phyloP scores from a whole-genome alignment of 371 early-diverging fungal species.

The Catenaria anguillulae region DNA sequence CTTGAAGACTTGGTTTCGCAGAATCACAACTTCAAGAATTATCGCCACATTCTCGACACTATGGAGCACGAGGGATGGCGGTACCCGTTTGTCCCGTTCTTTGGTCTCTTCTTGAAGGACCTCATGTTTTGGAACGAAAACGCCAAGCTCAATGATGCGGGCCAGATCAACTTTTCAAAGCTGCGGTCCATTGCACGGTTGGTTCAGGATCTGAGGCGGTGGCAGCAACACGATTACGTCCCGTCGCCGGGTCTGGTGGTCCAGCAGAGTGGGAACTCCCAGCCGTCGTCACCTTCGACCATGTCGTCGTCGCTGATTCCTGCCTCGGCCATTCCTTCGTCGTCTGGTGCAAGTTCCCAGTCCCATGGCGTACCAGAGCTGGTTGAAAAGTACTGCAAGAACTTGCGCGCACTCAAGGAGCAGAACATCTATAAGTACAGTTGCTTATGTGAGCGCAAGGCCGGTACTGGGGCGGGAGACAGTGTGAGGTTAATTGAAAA shows the following conservation, averaged over 20 bases:
- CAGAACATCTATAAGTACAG: constrained; percentile 2
- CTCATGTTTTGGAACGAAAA: constrained; percentile 6
- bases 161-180: constrained; percentile 2
- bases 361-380: neutral
- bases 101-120: constrained; percentile 6
- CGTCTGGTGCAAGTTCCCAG: too few species aligned
- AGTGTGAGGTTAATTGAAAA: neutral
- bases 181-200: neutral
- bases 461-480: neutral
- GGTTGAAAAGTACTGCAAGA: neutral
- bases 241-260: neutral
- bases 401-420: constrained; percentile 6
- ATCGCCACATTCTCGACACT: neutral
- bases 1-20: neutral
- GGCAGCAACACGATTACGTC: constrained; percentile 1
- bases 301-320: neutral
- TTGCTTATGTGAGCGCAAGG: neutral
- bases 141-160: neutral
- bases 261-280: too few species aligned
- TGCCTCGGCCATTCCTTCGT: neutral
- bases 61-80: constrained; percentile 3
- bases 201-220: neutral
- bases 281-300: neutral
- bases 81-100: constrained; percentile 1
- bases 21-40: neutral